Evolutionary conservation across 345 rosid species (phyloP).

Genomic region (Syzygium aqueum): DNA sequence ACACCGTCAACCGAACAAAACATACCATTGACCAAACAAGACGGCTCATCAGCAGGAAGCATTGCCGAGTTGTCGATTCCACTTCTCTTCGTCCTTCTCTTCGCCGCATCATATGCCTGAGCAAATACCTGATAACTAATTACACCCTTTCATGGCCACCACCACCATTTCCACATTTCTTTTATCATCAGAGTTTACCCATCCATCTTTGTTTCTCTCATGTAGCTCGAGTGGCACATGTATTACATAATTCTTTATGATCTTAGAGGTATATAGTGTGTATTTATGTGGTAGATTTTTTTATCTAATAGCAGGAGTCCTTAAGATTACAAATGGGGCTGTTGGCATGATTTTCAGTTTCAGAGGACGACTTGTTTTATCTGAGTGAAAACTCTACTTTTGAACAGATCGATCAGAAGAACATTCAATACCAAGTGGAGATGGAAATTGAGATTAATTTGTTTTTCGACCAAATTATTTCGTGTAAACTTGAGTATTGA

Average conservation of each 20-base stretch:
- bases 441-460: neutral
- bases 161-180: neutral
- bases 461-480: neutral
- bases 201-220: neutral
- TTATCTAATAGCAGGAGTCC: neutral
- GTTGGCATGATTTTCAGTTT: neutral
- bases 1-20: neutral
- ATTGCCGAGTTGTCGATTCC: constrained; percentile 11
- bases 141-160: neutral
- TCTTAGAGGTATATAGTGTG: neutral
- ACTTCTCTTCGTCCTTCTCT: constrained; percentile 16
- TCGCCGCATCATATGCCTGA: constrained; percentile 16
- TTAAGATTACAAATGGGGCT: neutral
- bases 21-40: neutral
- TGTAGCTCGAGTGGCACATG: neutral
- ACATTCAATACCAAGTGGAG: neutral
- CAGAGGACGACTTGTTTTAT: neutral
- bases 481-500: neutral
- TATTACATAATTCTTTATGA: neutral
- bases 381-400: neutral
- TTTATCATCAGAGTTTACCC: neutral
- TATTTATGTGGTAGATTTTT: neutral
- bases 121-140: neutral
- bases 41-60: constrained; percentile 27
- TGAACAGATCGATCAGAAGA: neutral